A percentile compares a stretch with the other conserved stretches of the same genome.
Conservation (phyloP, 352 stramenopile species). For the Hyaloperonospora brassicae region DNA sequence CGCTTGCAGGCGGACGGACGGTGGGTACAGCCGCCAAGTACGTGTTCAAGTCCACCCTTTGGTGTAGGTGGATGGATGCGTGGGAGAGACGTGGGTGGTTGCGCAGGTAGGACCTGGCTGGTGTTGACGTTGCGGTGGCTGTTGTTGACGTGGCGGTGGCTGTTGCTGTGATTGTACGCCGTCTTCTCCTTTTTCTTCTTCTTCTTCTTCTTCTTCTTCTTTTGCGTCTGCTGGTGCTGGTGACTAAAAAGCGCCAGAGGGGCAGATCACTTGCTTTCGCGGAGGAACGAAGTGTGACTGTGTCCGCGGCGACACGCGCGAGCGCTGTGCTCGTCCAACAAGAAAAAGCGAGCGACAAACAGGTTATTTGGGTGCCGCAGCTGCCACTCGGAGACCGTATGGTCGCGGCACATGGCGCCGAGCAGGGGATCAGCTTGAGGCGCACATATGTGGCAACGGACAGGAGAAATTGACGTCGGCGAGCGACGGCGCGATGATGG, state of each 20-base stretch:
- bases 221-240: not conserved
- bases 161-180: too few relatives aligned
- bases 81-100: too few relatives aligned
- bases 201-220: not conserved
- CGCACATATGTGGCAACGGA: slow-evolving; percentile 2
- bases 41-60: too few relatives aligned
- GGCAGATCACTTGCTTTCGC: not conserved
- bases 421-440: not conserved
- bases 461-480: not conserved
- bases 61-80: too few relatives aligned
- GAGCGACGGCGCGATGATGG: too few relatives aligned
- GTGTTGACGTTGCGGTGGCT: too few relatives aligned
- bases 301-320: not conserved
- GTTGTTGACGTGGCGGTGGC: too few relatives aligned
- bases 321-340: not conserved
- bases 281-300: slow-evolving; percentile 1
- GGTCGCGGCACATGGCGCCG: slow-evolving; percentile 9
- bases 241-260: too few relatives aligned
- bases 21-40: not conserved
- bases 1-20: slow-evolving; percentile 4
- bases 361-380: not conserved
- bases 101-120: not conserved
- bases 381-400: slow-evolving; percentile 10
- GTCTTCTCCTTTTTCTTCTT: too few relatives aligned
- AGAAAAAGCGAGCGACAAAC: too few relatives aligned